These are phyloP conservation scores for Yarrowia keelungensis DNA, from an alignment of 805 yeast genomes.

Conservation along the genomic window DNA sequence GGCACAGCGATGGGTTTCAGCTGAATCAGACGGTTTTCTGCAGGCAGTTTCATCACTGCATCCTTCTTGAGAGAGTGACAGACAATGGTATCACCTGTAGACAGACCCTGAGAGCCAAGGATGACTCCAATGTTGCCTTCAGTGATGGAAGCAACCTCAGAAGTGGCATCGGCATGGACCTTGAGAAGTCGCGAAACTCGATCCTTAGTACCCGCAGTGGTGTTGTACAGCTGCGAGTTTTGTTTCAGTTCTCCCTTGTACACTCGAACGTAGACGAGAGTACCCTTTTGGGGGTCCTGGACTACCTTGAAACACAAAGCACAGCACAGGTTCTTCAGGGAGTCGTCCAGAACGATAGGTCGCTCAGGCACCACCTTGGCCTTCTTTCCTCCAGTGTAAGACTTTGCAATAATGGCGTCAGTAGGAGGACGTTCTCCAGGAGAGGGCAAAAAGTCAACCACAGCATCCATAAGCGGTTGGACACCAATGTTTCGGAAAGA, in stretches of 20 bases:
- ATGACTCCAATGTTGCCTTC: slow-evolving; percentile 93
- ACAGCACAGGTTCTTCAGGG: slow-evolving; percentile 63
- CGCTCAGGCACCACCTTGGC: slow-evolving; percentile 3
- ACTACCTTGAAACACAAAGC: slow-evolving; percentile 92
- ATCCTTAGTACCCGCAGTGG: slow-evolving; percentile 71
- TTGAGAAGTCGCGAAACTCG: slow-evolving; percentile 71
- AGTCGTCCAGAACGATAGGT: slow-evolving; percentile 27
- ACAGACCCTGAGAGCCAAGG: slow-evolving; percentile 70
- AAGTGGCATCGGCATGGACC: slow-evolving; percentile 89
- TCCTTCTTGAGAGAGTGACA: slow-evolving; percentile 63
- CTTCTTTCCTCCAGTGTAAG: slow-evolving; percentile 29
- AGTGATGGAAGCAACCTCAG: slow-evolving; percentile 66
- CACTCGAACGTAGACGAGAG: slow-evolving; percentile 84
- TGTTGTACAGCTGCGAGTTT: slow-evolving; percentile 68
- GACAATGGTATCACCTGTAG: slow-evolving; percentile 91
- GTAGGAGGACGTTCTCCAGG: slow-evolving; percentile 73
- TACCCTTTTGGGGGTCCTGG: slow-evolving; percentile 79
- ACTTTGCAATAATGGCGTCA: slow-evolving; percentile 50
- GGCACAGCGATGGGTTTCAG: slow-evolving; percentile 84
- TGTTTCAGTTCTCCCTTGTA: slow-evolving; percentile 79
- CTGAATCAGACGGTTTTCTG: slow-evolving; percentile 54
- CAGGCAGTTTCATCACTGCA: slow-evolving; percentile 57
- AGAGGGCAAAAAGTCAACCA: slow-evolving; percentile 78
- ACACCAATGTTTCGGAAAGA: slow-evolving; percentile 93
- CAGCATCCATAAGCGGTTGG: slow-evolving; percentile 89